Base-by-base conservation (phyloP, 352 stramenopile species). In the Phytophthora ohioensis region DNA sequence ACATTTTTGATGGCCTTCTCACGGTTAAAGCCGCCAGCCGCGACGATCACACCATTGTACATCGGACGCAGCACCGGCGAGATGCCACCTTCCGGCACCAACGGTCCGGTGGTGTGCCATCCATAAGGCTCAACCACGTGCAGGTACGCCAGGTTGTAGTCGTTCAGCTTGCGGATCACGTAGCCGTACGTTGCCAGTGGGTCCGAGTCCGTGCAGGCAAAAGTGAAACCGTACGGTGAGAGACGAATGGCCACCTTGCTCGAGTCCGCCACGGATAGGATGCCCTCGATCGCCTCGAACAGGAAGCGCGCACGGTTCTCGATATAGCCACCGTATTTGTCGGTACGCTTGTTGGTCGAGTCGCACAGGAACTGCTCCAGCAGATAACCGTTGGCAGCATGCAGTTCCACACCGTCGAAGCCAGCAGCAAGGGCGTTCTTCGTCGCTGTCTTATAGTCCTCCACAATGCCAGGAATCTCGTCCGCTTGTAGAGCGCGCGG, bases 361-460 rank as follows among this genome's bases (percentile, higher is more conserved):
- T 80, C 75, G 64, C 91, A 84, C n/a, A 98, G 66, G 69, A 97
- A 97, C 62, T 97, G 79, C 67, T 98, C 91, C 54, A 98, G 70
- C 34, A 98, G 69, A 63, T 98, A 98, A 10, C 93, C 94, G 67
- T 98, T 97, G 5, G 90, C 93, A 10, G 47, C 49, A 73, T 98
- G 94, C 35, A 98, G 67, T 62, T 98, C 21, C 21, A 27, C 21
- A 27, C 21, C 21, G 21, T 27, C 21, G 21, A 27, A 27, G 21
- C 21, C 21, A 89, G 91, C 91, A 21, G 82, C 67, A 30, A 91
- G 82, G 3, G 83, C 78, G 17, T 83, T 84, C 43, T 70, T 70
- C 3, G 91, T 88, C 2, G 74, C 87, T 38, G 79, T 68, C 17
- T 78, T 75, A 73, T 89, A 98, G 54, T 94, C 84, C 53, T 90